Evolutionary conservation across 257 asterid species (phyloP).

Genomic region (Solanum corneliomulleri): DNA sequence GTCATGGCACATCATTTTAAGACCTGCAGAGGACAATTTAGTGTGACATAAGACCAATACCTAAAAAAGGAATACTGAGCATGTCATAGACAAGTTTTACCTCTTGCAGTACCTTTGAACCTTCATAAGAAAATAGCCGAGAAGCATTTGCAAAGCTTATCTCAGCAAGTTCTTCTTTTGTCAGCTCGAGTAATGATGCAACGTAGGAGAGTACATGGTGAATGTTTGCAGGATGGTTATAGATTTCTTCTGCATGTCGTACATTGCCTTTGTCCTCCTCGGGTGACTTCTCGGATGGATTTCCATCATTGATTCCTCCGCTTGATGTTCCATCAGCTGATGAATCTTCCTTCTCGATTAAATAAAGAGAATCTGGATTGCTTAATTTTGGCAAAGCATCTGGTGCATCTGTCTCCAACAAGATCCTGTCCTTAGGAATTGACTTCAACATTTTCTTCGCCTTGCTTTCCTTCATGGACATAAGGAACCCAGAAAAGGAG

Average conservation of each 20-base stretch:
- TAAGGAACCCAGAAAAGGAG: slow-evolving; percentile 84
- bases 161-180: slow-evolving; percentile 53
- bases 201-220: slow-evolving; percentile 65
- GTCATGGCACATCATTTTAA: not conserved
- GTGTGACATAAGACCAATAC: not conserved
- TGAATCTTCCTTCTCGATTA: slow-evolving; percentile 15
- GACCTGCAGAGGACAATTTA: not conserved
- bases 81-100: not conserved
- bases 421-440: slow-evolving; percentile 68
- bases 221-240: slow-evolving; percentile 86
- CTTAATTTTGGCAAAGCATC: slow-evolving; percentile 55
- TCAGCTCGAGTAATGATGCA: slow-evolving; percentile 51
- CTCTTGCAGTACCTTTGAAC: slow-evolving; percentile 44
- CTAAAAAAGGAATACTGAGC: not conserved
- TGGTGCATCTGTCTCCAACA: slow-evolving; percentile 96
- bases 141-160: slow-evolving; percentile 58
- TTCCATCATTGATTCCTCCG: not conserved
- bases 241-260: slow-evolving; percentile 10
- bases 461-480: slow-evolving; percentile 84
- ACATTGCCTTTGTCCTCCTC: slow-evolving; percentile 3
- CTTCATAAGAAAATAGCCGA: slow-evolving; percentile 66
- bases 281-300: not conserved
- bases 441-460: slow-evolving; percentile 76
- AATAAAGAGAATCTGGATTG: slow-evolving; percentile 20
- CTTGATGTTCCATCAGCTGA: not conserved